A percentile compares a stretch with the other conserved stretches of the same genome.
These are phyloP conservation scores for Corynespora cassiicola DNA, from an alignment of 2,329 filamentous ascomycete genomes.

Conservation along the genomic window DNA sequence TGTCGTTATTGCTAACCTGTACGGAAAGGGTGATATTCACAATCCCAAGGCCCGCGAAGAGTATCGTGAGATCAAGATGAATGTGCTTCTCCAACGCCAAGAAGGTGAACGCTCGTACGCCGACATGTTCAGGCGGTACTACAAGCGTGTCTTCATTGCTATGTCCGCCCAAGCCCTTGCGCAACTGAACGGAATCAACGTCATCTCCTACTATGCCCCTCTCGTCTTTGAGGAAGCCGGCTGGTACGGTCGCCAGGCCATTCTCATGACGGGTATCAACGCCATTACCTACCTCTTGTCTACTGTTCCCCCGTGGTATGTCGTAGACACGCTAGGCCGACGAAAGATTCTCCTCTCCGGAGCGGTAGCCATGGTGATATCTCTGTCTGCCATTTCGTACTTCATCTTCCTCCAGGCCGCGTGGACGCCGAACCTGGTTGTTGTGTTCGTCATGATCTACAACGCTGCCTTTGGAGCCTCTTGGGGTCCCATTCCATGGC, in stretches of 20 bases:
- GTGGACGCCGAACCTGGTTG: conserved; percentile 82
- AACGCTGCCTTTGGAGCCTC: conserved; percentile 95
- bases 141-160: conserved; percentile 92
- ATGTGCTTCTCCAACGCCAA: conserved; percentile 88
- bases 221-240: conserved; percentile 96
- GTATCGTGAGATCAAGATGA: conserved; percentile 99
- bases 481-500: conserved; percentile 98
- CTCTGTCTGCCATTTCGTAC: conserved; percentile 89
- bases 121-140: conserved; percentile 95
- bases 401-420: conserved; percentile 88
- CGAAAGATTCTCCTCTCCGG: conserved; percentile 89
- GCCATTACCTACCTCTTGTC: conserved; percentile 88
- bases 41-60: conserved; percentile 91
- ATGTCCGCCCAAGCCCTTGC: conserved; percentile 98
- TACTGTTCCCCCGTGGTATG: conserved; percentile 95
- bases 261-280: conserved; percentile 98
- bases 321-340: conserved; percentile 91
- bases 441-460: conserved; percentile 96
- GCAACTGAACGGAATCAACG: conserved; percentile 98
- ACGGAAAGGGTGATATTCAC: conserved; percentile 94
- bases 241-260: conserved; percentile 89
- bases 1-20: conserved; percentile 96
- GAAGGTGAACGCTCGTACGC: conserved; percentile 90
- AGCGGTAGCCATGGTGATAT: conserved; percentile 86
- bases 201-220: conserved; percentile 98